Conservation (phyloP, 805 yeast genomes). For the Monosporozyma servazzii region DNA sequence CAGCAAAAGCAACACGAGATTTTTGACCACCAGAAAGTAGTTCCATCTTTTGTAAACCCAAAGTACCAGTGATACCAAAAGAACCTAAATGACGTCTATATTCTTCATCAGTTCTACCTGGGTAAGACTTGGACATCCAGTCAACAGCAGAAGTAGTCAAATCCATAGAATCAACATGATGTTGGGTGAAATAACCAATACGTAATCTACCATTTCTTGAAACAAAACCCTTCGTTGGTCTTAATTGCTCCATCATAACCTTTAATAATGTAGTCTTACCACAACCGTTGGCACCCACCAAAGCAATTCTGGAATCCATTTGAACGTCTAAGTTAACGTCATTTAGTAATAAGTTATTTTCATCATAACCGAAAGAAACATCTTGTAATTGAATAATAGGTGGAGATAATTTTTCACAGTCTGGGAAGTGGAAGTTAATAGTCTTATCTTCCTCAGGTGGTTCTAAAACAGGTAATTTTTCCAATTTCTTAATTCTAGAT, state of each 20-base stretch:
- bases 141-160: conserved; percentile 74
- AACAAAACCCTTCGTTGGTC: conserved; percentile 71
- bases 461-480: conserved; percentile 84
- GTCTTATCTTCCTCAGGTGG: conserved; percentile 89
- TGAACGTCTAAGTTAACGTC: conserved; percentile 85
- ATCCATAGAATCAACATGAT: conserved; percentile 97
- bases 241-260: conserved; percentile 66
- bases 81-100: conserved; percentile 94
- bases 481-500: conserved; percentile 92
- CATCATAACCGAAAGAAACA: conserved; percentile 77
- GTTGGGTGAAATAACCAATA: conserved; percentile 96
- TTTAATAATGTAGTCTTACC: conserved; percentile 96
- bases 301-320: conserved; percentile 88
- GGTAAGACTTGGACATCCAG: conserved; percentile 85
- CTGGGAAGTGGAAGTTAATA: conserved; percentile 85
- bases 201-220: conserved; percentile 77
- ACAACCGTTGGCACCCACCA: conserved; percentile 98
- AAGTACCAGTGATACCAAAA: conserved; percentile 91
- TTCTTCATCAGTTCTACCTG: conserved; percentile 93
- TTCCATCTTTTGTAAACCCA: conserved; percentile 85
- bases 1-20: conserved; percentile 96
- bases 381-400: conserved; percentile 84
- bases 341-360: conserved; percentile 52
- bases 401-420: conserved; percentile 85
- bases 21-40: conserved; percentile 95